These are phyloP conservation scores for Fraxinus angustifolia DNA, from an alignment of 305 asterid genomes.

Conservation along the genomic window DNA sequence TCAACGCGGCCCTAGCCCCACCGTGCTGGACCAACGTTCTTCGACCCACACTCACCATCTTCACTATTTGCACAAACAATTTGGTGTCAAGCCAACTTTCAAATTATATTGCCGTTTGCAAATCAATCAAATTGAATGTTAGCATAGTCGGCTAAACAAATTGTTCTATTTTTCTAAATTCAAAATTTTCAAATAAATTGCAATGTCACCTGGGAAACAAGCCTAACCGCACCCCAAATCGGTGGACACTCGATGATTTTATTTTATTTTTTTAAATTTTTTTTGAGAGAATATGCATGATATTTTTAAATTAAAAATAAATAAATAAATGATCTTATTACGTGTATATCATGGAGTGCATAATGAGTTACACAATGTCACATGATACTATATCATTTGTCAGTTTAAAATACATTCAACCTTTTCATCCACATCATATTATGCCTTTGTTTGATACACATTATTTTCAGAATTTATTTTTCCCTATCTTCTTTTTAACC, in stretches of 20 bases:
- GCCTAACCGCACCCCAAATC: background rate
- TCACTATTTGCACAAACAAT: background rate
- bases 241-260: background rate
- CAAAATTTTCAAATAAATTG: background rate
- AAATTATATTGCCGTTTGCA: background rate
- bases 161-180: no score
- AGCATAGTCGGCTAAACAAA: background rate
- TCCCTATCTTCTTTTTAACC: no score
- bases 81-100: background rate
- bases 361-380: no score
- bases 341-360: no score
- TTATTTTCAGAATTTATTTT: no score
- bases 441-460: no score
- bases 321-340: no score
- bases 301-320: no score
- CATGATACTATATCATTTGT: no score
- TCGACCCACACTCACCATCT: background rate
- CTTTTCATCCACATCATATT: no score
- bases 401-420: no score
- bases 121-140: background rate
- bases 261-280: no score
- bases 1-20: background rate
- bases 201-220: background rate
- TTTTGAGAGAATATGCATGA: background rate
- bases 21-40: background rate